A percentile compares a stretch with the other conserved stretches of the same genome.
Conservation (phyloP, 2,329 filamentous ascomycete genomes). For the Penicillium rolfsii region DNA sequence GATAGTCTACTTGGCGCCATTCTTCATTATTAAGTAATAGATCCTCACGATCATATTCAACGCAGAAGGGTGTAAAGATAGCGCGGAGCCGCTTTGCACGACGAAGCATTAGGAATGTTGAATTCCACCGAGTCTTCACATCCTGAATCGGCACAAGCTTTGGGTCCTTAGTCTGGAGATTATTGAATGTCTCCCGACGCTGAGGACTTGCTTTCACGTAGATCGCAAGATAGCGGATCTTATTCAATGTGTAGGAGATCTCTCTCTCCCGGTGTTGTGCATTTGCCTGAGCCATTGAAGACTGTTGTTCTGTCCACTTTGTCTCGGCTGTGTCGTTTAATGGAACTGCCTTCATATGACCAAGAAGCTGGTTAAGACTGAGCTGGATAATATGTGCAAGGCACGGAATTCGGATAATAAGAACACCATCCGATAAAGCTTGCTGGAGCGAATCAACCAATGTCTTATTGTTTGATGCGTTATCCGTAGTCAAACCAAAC, state of each 20-base stretch:
- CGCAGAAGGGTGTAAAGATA: background rate
- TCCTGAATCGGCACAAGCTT: background rate
- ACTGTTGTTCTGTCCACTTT: background rate
- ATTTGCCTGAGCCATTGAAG: background rate
- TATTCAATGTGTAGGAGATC: background rate
- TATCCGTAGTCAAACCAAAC: too few species aligned
- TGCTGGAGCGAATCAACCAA: constrained; percentile 7
- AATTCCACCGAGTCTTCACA: background rate
- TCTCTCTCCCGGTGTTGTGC: background rate
- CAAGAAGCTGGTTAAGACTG: constrained; percentile 14
- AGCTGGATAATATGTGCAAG: constrained; percentile 16
- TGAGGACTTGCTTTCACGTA: background rate
- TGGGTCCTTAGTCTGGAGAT: background rate
- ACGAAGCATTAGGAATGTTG: background rate
- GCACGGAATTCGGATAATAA: constrained; percentile 10
- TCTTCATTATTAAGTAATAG: background rate
- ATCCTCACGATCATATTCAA: background rate
- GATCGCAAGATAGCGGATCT: background rate
- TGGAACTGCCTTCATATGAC: constrained; percentile 6
- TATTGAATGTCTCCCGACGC: background rate
- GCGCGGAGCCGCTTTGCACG: background rate
- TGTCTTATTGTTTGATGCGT: constrained; percentile 15
- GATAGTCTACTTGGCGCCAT: background rate
- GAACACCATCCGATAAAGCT: background rate
- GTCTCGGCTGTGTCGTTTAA: constrained; percentile 4